A percentile compares a stretch with the other conserved stretches of the same genome.
Conservation (phyloP, 768 basidiomycete genomes). For the Punctularia strigosozonata region DNA sequence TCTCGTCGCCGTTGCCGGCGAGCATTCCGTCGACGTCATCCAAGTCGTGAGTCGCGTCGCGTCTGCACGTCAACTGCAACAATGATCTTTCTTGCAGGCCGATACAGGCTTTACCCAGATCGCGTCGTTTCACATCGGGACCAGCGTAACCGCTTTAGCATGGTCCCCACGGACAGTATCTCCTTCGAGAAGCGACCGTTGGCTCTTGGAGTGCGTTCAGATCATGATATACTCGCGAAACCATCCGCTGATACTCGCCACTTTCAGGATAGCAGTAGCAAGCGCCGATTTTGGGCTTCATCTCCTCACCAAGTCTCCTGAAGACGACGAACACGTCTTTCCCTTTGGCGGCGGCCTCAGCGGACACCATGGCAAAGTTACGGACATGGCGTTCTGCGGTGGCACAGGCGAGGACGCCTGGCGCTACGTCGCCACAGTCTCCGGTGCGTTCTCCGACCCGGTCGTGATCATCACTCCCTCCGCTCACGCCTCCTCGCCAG, state of each 20-base stretch:
- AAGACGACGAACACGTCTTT: conserved; percentile 40
- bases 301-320: conserved; percentile 46
- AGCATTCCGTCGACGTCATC: conserved; percentile 61
- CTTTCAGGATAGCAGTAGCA: conserved; percentile 51
- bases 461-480: conserved; percentile 3
- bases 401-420: conserved; percentile 55
- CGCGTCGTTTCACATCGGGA: conserved; percentile 67
- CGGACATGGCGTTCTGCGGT: conserved; percentile 72
- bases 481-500: conserved; percentile 21
- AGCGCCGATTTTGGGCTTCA: conserved; percentile 60
- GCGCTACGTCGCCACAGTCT: conserved; percentile 72
- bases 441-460: conserved; percentile 67
- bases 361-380: conserved; percentile 71
- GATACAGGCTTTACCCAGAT: conserved; percentile 31
- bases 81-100: conserved; percentile 23
- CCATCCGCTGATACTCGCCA: conserved; percentile 1
- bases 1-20: conserved; percentile 63
- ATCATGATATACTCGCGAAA: neutral
- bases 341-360: conserved; percentile 71
- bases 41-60: conserved; percentile 36
- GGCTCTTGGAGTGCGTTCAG: conserved; percentile 54
- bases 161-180: conserved; percentile 68
- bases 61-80: conserved; percentile 7
- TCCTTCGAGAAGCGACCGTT: conserved; percentile 49
- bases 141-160: conserved; percentile 59